Evolutionary conservation across 129 eudicot genomes (phyloP), one percentile per base, ranked within the genome.

Genomic region (Flaveria robusta): DNA sequence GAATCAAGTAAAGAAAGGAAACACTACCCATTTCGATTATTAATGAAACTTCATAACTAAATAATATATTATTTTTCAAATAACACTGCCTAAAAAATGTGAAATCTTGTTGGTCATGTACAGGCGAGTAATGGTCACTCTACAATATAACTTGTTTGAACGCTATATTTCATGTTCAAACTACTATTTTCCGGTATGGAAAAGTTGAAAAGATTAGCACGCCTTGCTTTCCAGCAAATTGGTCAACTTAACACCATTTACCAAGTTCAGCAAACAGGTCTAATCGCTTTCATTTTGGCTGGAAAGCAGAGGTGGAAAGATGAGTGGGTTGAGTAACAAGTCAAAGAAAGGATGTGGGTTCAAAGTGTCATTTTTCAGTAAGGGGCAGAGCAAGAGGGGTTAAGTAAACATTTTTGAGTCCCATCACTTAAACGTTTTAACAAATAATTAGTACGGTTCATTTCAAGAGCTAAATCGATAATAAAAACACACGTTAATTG

Each of bases 1-100:
- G 20, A 52, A 49, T 66, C 26, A 65, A 66, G 72, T 66, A 22
- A 66, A 75, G 11, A 51, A 75, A 50, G 63, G 62, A 37, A 75
- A 64, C n/a, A 16, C 71, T 37, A 37, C 43, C 6, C 54, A 59
- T 58, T 45, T 9, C 13, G 45, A 60, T 62, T 4, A 43, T 15
- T 47, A 75, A 18, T 51, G 49, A 47, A 75, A 63, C 62, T 19
- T 6, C 23, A 63, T 47, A 75, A 27, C 63, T 14, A n/a, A 52
- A 63, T 29, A 26, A 14, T 15, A 46, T 22, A 19, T 75, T 18
- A 8, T 9, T 58, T 37, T 42, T 63, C 15, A 22, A 24, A 45
- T 37, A 63, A 16, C 7, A 72, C 31, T 22, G 59, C 59, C 27
- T 74, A 20, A 43, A 43, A 27, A 27, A 1, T 24, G 60, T 55